Evolutionary conservation across 345 rosid species (phyloP).

Genomic region (Mangifera indica): DNA sequence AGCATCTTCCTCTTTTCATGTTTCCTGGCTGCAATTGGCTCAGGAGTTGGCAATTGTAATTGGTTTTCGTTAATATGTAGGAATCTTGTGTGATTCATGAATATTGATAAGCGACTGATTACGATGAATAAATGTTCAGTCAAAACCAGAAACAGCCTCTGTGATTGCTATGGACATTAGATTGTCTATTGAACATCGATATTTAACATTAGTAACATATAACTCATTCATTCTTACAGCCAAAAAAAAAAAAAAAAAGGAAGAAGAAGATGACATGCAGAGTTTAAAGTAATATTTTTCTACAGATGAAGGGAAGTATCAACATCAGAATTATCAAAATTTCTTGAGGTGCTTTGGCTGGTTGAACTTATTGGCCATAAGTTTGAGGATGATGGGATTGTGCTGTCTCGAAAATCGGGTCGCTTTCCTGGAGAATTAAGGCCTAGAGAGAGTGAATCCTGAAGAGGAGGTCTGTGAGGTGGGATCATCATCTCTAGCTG

Average conservation of each 20-base stretch:
- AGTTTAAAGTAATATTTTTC: conserved; percentile 8
- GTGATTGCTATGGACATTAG: conserved; percentile 4
- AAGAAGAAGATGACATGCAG: conserved; percentile 4
- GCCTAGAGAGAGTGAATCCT: conserved; percentile 50
- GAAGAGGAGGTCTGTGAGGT: conserved; percentile 23
- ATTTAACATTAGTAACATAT: conserved; percentile 4
- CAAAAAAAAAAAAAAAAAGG: not conserved
- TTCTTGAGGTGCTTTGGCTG: conserved; percentile 29
- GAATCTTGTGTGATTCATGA: not conserved
- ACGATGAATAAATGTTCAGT: not conserved
- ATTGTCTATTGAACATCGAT: not conserved
- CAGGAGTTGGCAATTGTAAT: too few species aligned
- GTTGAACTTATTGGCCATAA: conserved; percentile 32
- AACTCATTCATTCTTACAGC: conserved; percentile 18
- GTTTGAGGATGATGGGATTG: conserved; percentile 21
- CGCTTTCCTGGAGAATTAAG: conserved; percentile 30
- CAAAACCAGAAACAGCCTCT: conserved; percentile 6
- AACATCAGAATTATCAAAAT: conserved; percentile 50
- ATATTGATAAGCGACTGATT: not conserved
- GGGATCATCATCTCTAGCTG: conserved; percentile 28
- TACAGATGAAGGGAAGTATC: conserved; percentile 83
- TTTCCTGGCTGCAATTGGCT: too few species aligned
- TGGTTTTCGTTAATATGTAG: not conserved
- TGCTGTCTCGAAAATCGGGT: conserved; percentile 18
- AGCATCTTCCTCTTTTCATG: too few species aligned